phyloP scores from a whole-genome alignment of 345 rosid genomes.

The Schrenkiella parvula region DNA sequence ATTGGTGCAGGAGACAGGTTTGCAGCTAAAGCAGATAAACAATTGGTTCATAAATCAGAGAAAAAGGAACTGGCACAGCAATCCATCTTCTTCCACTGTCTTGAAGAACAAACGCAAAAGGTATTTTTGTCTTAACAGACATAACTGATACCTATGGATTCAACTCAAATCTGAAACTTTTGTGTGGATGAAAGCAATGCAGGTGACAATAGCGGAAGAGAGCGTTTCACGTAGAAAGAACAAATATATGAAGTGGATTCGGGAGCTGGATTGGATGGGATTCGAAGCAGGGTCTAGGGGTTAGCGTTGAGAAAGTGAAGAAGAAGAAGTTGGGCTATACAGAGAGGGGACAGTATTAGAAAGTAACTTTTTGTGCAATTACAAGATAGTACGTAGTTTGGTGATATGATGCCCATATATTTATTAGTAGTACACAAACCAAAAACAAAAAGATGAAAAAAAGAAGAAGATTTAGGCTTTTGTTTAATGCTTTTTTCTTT shows the following conservation, averaged over 20 bases:
- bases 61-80: conserved; percentile 42
- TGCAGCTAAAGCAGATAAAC: conserved; percentile 60
- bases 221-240: conserved; percentile 47
- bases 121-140: too few species aligned
- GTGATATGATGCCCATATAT: conserved; percentile 21
- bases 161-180: too few species aligned
- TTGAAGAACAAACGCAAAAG: too few species aligned
- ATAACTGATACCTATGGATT: too few species aligned
- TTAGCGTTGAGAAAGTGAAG: not conserved
- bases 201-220: conserved; percentile 72
- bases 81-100: too few species aligned
- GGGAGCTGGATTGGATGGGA: conserved; percentile 18
- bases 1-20: conserved; percentile 88
- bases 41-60: conserved; percentile 85
- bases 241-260: not conserved
- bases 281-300: conserved; percentile 5
- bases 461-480: conserved; percentile 13
- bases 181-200: conserved; percentile 57
- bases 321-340: conserved; percentile 4
- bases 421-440: conserved; percentile 18
- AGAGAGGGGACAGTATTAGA: conserved; percentile 23
- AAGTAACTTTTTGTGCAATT: conserved; percentile 25
- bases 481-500: not conserved
- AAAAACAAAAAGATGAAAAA: not conserved
- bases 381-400: conserved; percentile 26